Evolutionary conservation across 106 monocot genomes (phyloP), one percentile per base, ranked within the genome.

Genomic region (Allium fistulosum): DNA sequence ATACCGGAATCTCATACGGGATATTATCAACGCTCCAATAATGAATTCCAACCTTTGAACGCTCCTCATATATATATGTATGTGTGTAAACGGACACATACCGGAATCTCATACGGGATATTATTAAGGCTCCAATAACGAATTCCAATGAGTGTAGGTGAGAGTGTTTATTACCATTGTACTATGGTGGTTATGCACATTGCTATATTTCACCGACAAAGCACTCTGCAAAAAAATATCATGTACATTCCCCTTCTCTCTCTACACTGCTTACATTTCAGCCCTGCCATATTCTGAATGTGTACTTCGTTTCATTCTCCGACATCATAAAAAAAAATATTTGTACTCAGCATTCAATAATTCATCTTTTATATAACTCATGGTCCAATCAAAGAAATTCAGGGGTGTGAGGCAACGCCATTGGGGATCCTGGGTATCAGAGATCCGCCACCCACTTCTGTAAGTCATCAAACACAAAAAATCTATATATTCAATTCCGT

Each of bases 361-460:
- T 48, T 62, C 17, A 3, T 48, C 63, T 6, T 26, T 62, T 22
- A 22, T 22, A 22, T 13, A 7, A 81, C 50, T 68, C 22, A 97
- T 97, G 95, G 88, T 81, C 62, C 91, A 96, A 74, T 80, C 88
- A 61, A 96, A 96, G 84, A 97, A 97, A 80, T 97, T 86, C 80
- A 77, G 96, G 70, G 96, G 96, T 52, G 96, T 97, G 69, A 81
- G 96, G 82, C 96, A 97, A 65, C 80, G 96, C 55, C 92, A 97
- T 78, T 97, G 96, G 96, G 96, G 96, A 53, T 97, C 96, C 51
- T 97, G 96, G 96, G 96, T 97, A 28, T 97, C 96, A 11, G 95
- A 96, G 80, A 96, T 96, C 17, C 76, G 95, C 4, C 95, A 96
- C 71, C 95, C 95, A n/a, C 82, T 97, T 22, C 82, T 97, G 96